These are phyloP conservation scores for Oropetium thomaeum DNA, from an alignment of 176 grass and related monocot genomes.

Conservation along the genomic window DNA sequence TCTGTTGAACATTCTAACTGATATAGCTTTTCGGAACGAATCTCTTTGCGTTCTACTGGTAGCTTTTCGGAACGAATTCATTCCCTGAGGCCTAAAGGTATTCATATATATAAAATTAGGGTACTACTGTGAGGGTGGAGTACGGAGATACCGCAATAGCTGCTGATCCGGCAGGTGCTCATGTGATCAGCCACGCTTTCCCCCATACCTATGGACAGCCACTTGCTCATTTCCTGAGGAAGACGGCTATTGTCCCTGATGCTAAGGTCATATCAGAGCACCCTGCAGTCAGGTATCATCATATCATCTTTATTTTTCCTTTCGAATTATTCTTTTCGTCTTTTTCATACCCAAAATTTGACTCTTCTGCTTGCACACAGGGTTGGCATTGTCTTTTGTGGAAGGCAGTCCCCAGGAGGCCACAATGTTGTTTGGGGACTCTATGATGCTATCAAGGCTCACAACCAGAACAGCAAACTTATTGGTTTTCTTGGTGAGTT, in stretches of 20 bases:
- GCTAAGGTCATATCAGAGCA: slow-evolving; percentile 85
- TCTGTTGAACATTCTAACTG: background rate
- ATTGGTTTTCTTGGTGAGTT: slow-evolving; percentile 91
- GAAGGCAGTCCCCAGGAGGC: slow-evolving; percentile 94
- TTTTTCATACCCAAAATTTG: background rate
- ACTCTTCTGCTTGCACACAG: slow-evolving; percentile 37
- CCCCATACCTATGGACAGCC: slow-evolving; percentile 86
- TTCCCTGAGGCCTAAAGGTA: background rate
- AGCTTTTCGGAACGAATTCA: background rate
- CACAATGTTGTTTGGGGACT: slow-evolving; percentile 98
- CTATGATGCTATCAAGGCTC: slow-evolving; percentile 82
- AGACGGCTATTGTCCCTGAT: slow-evolving; percentile 69
- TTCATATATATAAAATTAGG: slow-evolving; percentile 47
- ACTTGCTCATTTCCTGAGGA: slow-evolving; percentile 86
- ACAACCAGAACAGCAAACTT: slow-evolving; percentile 80
- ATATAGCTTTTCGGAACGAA: background rate
- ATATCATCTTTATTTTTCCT: background rate
- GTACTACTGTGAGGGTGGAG: slow-evolving; percentile 92
- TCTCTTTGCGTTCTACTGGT: background rate
- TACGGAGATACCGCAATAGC: slow-evolving; percentile 80
- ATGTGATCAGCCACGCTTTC: slow-evolving; percentile 84
- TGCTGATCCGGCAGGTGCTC: slow-evolving; percentile 74
- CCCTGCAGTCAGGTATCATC: slow-evolving; percentile 55
- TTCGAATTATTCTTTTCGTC: background rate
- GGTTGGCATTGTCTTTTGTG: slow-evolving; percentile 95